phyloP scores from a whole-genome alignment of 176 grass and related monocot genomes.

The Ampelocalamus luodianensis region DNA sequence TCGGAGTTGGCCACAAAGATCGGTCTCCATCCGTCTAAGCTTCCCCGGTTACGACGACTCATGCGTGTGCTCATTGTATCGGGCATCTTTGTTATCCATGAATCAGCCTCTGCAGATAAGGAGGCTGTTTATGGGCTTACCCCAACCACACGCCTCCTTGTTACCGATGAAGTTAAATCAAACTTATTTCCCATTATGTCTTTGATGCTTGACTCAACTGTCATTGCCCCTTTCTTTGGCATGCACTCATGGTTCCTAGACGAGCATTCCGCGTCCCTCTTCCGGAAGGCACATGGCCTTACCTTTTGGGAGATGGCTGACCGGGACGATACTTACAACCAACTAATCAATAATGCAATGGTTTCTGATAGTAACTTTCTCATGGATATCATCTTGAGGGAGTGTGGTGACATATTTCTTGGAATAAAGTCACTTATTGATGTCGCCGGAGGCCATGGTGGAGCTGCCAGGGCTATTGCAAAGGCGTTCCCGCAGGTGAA shows the following conservation, averaged over 20 bases:
- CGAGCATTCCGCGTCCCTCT: slow-evolving; percentile 9
- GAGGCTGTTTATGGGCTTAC: no score
- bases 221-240: slow-evolving; percentile 32
- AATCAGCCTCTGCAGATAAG: no score
- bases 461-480: slow-evolving; percentile 36
- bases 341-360: slow-evolving; percentile 47
- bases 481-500: slow-evolving; percentile 49
- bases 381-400: slow-evolving; percentile 28
- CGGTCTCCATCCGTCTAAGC: no score
- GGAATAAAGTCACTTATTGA: slow-evolving; percentile 51
- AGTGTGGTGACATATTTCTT: slow-evolving; percentile 34
- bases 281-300: slow-evolving; percentile 16
- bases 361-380: slow-evolving; percentile 42
- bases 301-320: slow-evolving; percentile 36
- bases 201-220: slow-evolving; percentile 28
- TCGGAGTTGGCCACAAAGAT: no score
- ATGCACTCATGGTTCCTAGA: slow-evolving; percentile 45
- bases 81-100: no score
- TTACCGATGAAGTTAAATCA: not conserved
- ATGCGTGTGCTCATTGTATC: no score
- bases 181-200: slow-evolving; percentile 17
- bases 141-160: not conserved
- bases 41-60: no score
- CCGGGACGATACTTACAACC: slow-evolving; percentile 24
- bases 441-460: slow-evolving; percentile 48